Evolutionary conservation across 306 rosid species (phyloP).

Genomic region (Sechiopsis laciniata): DNA sequence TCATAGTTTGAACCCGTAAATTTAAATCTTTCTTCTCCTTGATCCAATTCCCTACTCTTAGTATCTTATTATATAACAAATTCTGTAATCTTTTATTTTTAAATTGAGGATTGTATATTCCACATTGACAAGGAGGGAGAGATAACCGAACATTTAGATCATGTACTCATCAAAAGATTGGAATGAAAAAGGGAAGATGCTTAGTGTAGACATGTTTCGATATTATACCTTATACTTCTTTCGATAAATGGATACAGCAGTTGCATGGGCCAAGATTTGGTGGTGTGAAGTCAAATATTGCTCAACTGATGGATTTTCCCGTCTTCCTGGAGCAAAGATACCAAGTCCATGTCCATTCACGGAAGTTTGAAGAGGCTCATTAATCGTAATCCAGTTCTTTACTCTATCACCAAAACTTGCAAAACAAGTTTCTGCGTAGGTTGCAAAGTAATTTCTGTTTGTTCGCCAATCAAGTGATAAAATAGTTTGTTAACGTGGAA

Average conservation of each 20-base stretch:
- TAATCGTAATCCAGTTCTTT: constrained; percentile 76
- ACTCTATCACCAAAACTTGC: constrained; percentile 90
- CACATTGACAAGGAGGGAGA: neutral
- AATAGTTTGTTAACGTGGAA: constrained; percentile 6
- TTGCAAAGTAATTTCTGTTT: constrained; percentile 64
- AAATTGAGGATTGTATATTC: neutral
- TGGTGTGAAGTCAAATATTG: constrained; percentile 78
- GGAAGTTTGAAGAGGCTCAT: constrained; percentile 88
- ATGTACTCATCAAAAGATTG: neutral
- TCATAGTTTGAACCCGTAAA: neutral
- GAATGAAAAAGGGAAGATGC: constrained; percentile 1
- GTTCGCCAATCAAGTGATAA: constrained; percentile 25
- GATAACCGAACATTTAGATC: neutral
- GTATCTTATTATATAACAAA: neutral
- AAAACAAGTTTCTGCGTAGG: constrained; percentile 83
- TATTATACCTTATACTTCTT: constrained; percentile 68
- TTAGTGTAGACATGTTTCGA: constrained; percentile 15
- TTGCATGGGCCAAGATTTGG: constrained; percentile 84
- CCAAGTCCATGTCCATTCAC: constrained; percentile 61
- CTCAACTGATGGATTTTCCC: constrained; percentile 47
- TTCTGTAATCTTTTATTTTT: neutral
- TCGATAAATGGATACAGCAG: constrained; percentile 63
- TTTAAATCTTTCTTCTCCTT: neutral
- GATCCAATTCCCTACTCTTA: neutral
- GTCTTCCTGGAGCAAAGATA: constrained; percentile 74